phyloP scores from a whole-genome alignment of 2,329 filamentous ascomycete genomes.

The Scleromitrula shiraiana region DNA sequence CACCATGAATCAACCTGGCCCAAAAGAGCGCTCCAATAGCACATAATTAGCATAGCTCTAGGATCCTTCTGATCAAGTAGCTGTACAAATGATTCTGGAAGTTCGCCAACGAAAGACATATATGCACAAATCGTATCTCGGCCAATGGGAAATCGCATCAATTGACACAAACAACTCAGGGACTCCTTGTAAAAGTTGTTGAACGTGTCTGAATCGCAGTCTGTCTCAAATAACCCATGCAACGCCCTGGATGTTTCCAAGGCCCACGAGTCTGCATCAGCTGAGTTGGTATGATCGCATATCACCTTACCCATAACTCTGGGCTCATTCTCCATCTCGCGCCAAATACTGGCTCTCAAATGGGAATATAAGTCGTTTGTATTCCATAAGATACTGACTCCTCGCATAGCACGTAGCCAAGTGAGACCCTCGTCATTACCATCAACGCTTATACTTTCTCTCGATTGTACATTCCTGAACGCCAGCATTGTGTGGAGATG shows the following conservation, averaged over 20 bases:
- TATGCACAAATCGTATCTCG: neutral
- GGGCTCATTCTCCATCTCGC: neutral
- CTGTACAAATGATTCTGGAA: neutral
- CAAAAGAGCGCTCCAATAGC: conserved; percentile 9
- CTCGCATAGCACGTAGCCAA: conserved; percentile 1
- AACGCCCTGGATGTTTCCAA: neutral
- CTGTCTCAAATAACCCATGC: neutral
- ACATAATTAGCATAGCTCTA: conserved; percentile 5
- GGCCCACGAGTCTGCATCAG: neutral
- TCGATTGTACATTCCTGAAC: conserved; percentile 3
- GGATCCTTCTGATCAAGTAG: conserved; percentile 1
- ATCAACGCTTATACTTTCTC: neutral
- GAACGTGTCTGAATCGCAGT: neutral
- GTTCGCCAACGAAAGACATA: conserved; percentile 6
- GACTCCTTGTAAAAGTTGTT: neutral
- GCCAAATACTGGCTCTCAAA: neutral
- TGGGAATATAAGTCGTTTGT: neutral
- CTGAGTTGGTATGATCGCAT: neutral
- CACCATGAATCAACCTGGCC: conserved; percentile 6
- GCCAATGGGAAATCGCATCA: neutral
- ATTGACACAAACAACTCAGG: neutral
- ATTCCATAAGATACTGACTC: neutral
- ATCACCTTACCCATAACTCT: neutral
- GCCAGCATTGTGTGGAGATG: conserved; percentile 8
- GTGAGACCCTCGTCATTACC: neutral